Base-by-base conservation (phyloP, 257 asterid species). In the Salvia hispanica region DNA sequence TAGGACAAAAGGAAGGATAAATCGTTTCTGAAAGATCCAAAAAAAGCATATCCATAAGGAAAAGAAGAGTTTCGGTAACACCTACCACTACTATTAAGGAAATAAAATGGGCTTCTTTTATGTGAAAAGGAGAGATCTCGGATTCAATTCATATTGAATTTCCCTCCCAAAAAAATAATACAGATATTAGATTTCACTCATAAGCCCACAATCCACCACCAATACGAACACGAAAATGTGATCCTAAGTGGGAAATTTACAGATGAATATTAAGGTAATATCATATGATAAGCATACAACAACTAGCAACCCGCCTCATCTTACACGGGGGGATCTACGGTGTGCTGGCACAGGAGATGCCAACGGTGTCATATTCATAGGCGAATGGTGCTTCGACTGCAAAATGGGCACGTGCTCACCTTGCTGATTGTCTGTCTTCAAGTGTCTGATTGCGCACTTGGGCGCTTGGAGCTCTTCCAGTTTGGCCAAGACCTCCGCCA, bases 271-370 rank as follows among this genome's bases (percentile, higher is more conserved):
- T 4, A 21, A 43, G 1, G 40, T 44, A 50, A 33, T 8, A 53
- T 60, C 13, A 14, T 8, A 64, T n/a, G 55, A 37, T 5, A 62
- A 58, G 40, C 55, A 58, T 39, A 54, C 50, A 39, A 51, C 11
- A 71, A 33, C 36, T 47, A 25, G 46, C 36, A 15, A 52, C 70
- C 47, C n/a, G 47, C 75, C 70, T 89, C 83, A 88, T 66, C 83
- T 69, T 15, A 62, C 79, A 4, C 84, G 81, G 0, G 87, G 77
- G 7, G 89, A 62, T 75, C 81, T 85, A 37, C 83, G 80, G 34
- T 60, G 75, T 0, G 82, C 71, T 11, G 87, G 88, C 74, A 77
- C 57, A 2, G 92, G 90, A 6, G 95, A 90, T 6, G 83, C 92
- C 77, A 71, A 47, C 6, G 74, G 61, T 9, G 67, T 69, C 47